Evolutionary conservation across 305 asterid species (phyloP), one percentile per base, ranked within the genome.

Genomic region (Plantago rigida): DNA sequence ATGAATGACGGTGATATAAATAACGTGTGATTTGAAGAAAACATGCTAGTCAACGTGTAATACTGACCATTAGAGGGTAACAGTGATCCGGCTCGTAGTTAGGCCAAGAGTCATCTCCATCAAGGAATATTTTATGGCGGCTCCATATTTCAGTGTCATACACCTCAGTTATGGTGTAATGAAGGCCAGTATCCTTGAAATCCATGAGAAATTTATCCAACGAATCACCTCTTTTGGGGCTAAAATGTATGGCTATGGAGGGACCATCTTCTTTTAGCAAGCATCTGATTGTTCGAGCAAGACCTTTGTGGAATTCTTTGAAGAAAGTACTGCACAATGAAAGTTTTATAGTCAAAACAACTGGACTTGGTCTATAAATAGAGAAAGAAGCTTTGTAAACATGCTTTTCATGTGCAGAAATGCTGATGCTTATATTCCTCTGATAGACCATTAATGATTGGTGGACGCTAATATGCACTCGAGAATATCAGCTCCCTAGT

Each of bases 211-310:
- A 91, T 74, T 79, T 85, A 64, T 87, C 92, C 78, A 87, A 49
- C 46, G 94, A 85, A 75, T 87, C 87, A 3, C 96, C 95, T 78
- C 97, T 87, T 77, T 63, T 71, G 78, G 97, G 97, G 82, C 94
- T 74, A 48, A 85, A 72, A 52, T 85, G 83, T 67, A 87, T 70
- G 78, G 96, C 96, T 81, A 81, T 83, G 5, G 94, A 79, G 51
- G 83, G 81, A 56, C 84, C 82, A 42, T 81, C 76, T 60, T 75
- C 82, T 70, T 81, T 85, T 45, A 85, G 76, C 78, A 87, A 71
- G 74, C 75, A 80, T 74, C 77, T 77, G 79, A 91, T 84, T 46
- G 96, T 81, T 76, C 41, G 86, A 69, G 82, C 87, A 17, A 91
- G 89, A 59, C 79, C 80, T 74, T 71, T 75, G 72, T 91, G 97